These are phyloP conservation scores for Fusarium nurragi DNA, from an alignment of 2,329 filamentous ascomycete genomes.

Conservation along the genomic window DNA sequence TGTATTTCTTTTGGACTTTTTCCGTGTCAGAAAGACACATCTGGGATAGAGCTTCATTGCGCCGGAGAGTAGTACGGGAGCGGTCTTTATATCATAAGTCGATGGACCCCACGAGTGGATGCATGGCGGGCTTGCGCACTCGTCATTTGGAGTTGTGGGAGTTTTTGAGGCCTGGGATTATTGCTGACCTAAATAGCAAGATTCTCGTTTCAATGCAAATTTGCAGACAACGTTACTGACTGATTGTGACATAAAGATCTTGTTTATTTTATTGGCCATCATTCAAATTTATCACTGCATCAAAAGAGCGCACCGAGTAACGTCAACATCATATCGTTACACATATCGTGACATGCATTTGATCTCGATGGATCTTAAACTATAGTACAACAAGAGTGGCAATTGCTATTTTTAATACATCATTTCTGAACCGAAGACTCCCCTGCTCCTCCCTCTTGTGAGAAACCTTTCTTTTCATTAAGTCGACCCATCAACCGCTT, in stretches of 20 bases:
- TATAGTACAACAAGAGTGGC: constrained; percentile 47
- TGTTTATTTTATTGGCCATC: neutral
- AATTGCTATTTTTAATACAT: constrained; percentile 40
- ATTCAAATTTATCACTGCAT: neutral
- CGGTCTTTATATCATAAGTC: constrained; percentile 5
- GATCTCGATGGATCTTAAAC: constrained; percentile 37
- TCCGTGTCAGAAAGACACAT: constrained; percentile 40
- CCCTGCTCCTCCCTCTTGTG: constrained; percentile 21
- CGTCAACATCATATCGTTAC: constrained; percentile 40
- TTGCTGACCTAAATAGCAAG: constrained; percentile 35
- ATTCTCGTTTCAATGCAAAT: constrained; percentile 28
- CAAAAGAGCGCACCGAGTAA: neutral
- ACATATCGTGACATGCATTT: constrained; percentile 37
- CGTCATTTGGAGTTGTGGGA: constrained; percentile 45
- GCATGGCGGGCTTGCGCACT: constrained; percentile 44
- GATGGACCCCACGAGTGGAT: constrained; percentile 24
- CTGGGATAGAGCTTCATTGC: constrained; percentile 43
- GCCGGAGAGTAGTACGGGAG: constrained; percentile 23
- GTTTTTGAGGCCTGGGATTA: constrained; percentile 36
- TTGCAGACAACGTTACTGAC: constrained; percentile 8
- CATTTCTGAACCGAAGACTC: constrained; percentile 24
- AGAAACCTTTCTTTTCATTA: constrained; percentile 12
- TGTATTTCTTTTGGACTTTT: constrained; percentile 23
- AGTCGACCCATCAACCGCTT: constrained; percentile 37
- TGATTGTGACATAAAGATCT: neutral